Evolutionary conservation across 352 stramenopile genomes (phyloP), one percentile per base, ranked within the genome.

Genomic region (Blastocystis sp.): DNA sequence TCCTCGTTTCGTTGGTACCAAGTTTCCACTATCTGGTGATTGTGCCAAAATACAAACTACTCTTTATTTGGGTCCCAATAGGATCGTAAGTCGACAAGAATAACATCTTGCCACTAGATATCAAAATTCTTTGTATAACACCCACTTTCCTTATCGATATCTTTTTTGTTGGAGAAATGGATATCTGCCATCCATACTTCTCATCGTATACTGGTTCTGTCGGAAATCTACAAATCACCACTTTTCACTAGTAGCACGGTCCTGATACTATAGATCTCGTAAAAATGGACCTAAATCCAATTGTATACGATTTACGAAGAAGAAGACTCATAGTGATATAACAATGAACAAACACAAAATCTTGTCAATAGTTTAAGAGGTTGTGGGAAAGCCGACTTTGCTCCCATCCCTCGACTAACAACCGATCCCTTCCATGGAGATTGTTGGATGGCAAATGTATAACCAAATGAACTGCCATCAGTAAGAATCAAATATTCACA

Each of bases 161-260:
- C 64, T 57, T 77, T 35, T 77, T 77, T n/a, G 22, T 57, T 19
- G 64, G 64, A 27, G 64, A 77, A 51, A 77, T 77, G 9, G 33
- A n/a, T 6, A 77, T 77, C 40, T 77, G 64, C 64, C 64, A 77
- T n/a, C 64, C 64, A 42, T 56, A 77, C 37, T 77, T 77, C 19
- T 51, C 33, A 48, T 51, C 30, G 33, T 77, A 77, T n/a, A n/a
- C 5, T 24, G 64, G 64, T 24, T 44, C 19, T 4, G 64, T 37
- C 24, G 64, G 64, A 42, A 77, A 77, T n/a, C 64, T 77, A 77
- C 6, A 24, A 5, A 30, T 70, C 19, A 70, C 9, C 15, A 17
- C 33, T 5, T 7, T 3, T 33, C 15, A 11, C 15, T 1, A 70
- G 5, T n/a, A 5, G 22, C 13, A 70, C 60, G 60, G 60, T 70